Evolutionary conservation across 768 basidiomycete genomes (phyloP), one percentile per base, ranked within the genome.

Genomic region (Melanogaster broomeanus): DNA sequence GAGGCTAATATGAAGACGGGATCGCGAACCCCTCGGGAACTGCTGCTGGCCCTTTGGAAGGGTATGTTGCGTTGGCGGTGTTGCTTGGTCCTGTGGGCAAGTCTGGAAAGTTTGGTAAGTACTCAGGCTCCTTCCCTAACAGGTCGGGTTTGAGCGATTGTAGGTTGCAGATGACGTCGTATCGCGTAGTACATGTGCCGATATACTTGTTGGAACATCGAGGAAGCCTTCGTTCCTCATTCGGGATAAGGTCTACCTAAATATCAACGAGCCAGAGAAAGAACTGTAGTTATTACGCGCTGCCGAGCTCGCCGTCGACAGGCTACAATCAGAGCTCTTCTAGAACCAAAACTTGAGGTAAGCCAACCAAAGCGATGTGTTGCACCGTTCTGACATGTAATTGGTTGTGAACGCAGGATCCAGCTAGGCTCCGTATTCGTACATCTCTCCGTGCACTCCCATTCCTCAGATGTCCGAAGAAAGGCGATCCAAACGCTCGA

Each of bases 231-330:
- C 89, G 2, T 97, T 97, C 72, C 68, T 98, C 35, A 60, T 95
- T 13, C 91, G 83, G 82, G 93, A 96, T 47, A 93, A 90, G 65
- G 84, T 91, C 0, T 93, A 92, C 61, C 81, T 85, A 52, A 93
- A 90, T 64, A 57, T 87, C 15, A 71, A 74, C 7, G 78, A 82
- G 6, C 59, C 75, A 0, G 77, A 78, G 3, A 91, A 92, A 15
- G 84, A 91, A 49, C 61, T 58, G 12, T 97, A 94, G 95, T 69
- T 97, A 2, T 70, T 92, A 13, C 78, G 85, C 28, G 87, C 88
- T 0, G 64, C 77, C 9, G 76, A 86, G 48, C 79, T 77, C 4
- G 69, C 77, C 3, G 49, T 84, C 8, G 58, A 67, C 5, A 77
- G 67, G 62, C 80, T 82, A 60, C 73, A 73, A 38, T 52, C 60